Evolutionary conservation across 495 filamentous ascomycete genomes (phyloP).

Genomic region (Hypoxylon trugodes): DNA sequence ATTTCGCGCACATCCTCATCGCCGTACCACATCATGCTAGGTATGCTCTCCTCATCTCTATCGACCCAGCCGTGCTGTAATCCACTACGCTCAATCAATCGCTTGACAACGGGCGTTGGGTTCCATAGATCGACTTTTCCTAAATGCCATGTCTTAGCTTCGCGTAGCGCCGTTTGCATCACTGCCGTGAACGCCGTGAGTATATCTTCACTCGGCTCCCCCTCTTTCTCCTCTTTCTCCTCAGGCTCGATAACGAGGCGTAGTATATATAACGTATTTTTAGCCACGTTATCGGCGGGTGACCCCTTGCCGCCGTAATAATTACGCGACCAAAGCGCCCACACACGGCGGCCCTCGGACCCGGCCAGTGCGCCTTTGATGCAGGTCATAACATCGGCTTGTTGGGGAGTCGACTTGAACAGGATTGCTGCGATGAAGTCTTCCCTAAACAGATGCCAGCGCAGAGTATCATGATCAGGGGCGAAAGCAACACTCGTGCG

Average conservation of each 20-base stretch:
- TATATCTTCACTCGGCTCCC: conserved; percentile 59
- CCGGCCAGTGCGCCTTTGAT: conserved; percentile 35
- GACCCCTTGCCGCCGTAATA: conserved; percentile 61
- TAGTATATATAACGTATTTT: conserved; percentile 80
- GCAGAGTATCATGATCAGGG: conserved; percentile 75
- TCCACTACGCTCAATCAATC: conserved; percentile 51
- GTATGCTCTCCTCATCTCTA: conserved; percentile 59
- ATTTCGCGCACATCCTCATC: conserved; percentile 60
- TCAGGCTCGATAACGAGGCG: conserved; percentile 73
- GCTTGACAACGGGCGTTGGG: conserved; percentile 46
- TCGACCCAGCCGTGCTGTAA: conserved; percentile 53
- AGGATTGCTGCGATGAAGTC: conserved; percentile 75
- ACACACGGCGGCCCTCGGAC: conserved; percentile 57
- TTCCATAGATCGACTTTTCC: conserved; percentile 63
- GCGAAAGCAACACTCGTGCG: conserved; percentile 70
- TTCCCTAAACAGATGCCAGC: conserved; percentile 89
- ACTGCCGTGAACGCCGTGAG: conserved; percentile 66
- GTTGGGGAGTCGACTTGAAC: conserved; percentile 31
- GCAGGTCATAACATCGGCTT: not conserved
- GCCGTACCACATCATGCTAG: conserved; percentile 64
- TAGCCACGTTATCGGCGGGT: conserved; percentile 47
- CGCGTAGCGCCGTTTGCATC: conserved; percentile 49
- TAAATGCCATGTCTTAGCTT: conserved; percentile 54
- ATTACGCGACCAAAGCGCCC: conserved; percentile 83
- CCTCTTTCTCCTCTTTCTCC: conserved; percentile 38